These are phyloP conservation scores for Fusarium humuli DNA, from an alignment of 2,329 filamentous ascomycete genomes.

Conservation along the genomic window DNA sequence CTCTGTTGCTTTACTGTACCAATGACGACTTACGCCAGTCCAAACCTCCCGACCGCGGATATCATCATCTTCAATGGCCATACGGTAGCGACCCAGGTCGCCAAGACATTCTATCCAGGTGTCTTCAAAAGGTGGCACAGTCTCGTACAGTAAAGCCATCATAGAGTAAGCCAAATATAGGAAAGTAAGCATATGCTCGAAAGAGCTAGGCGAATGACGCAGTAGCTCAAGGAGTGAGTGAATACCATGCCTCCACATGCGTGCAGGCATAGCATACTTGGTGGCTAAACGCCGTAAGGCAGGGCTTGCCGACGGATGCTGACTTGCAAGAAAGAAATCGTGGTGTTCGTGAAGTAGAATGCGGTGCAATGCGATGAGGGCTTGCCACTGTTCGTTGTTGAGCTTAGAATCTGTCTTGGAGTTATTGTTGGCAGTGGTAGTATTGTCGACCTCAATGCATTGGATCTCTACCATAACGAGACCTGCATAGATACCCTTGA, in stretches of 20 bases:
- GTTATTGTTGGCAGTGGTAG: slow-evolving; percentile 61
- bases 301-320: slow-evolving; percentile 81
- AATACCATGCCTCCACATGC: slow-evolving; percentile 95
- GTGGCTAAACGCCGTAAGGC: slow-evolving; percentile 75
- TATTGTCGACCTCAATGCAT: slow-evolving; percentile 84
- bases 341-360: slow-evolving; percentile 85
- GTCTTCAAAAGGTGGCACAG: slow-evolving; percentile 82
- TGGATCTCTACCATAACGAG: slow-evolving; percentile 88
- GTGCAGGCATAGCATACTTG: slow-evolving; percentile 90
- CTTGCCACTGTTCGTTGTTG: slow-evolving; percentile 81
- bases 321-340: slow-evolving; percentile 86
- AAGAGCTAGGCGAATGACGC: slow-evolving; percentile 76
- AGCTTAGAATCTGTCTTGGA: slow-evolving; percentile 56
- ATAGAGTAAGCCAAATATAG: slow-evolving; percentile 91
- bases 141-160: slow-evolving; percentile 88
- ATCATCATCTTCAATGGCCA: slow-evolving; percentile 91
- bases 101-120: slow-evolving; percentile 96
- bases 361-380: slow-evolving; percentile 82
- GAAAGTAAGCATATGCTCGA: slow-evolving; percentile 91
- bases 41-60: slow-evolving; percentile 82
- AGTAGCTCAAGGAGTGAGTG: slow-evolving; percentile 85
- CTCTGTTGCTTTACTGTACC: slow-evolving; percentile 74
- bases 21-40: slow-evolving; percentile 81
- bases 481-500: slow-evolving; percentile 85
- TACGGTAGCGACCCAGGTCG: slow-evolving; percentile 84